A percentile compares a stretch with the other conserved stretches of the same genome.
phyloP scores from a whole-genome alignment of 2,329 filamentous ascomycete genomes.

The Sclerotinia borealis region DNA sequence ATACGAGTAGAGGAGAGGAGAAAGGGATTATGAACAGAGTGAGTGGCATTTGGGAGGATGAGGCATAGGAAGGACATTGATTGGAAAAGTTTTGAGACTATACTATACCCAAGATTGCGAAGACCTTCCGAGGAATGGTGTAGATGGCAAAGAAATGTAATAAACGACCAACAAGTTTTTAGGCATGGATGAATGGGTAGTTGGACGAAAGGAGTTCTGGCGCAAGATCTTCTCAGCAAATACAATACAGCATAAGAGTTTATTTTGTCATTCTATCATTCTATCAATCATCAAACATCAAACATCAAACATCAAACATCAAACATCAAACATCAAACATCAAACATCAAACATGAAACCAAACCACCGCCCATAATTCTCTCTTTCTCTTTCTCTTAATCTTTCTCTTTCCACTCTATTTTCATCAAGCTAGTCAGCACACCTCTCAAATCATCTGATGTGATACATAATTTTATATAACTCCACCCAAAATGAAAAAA shows the following conservation, averaged over 20 bases:
- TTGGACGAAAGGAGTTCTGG: constrained; percentile 4
- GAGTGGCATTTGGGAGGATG: background rate
- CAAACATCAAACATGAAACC: constrained; percentile 9
- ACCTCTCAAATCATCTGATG: constrained; percentile 2
- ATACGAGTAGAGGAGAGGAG: background rate
- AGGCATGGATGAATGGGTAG: background rate
- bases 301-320: constrained; percentile 10
- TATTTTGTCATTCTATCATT: constrained; percentile 5
- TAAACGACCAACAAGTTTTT: background rate
- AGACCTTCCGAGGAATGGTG: background rate
- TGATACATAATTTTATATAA: constrained; percentile 12
- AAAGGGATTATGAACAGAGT: background rate
- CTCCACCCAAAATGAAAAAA: constrained; percentile 4
- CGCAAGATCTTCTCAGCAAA: background rate
- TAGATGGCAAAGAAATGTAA: constrained; percentile 2
- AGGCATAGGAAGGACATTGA: background rate
- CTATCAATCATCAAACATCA: constrained; percentile 10
- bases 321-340: constrained; percentile 9
- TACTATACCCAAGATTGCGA: constrained; percentile 16
- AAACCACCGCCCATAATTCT: background rate
- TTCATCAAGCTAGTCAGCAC: background rate
- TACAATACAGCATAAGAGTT: constrained; percentile 4
- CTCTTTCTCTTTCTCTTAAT: background rate
- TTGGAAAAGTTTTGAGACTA: constrained; percentile 6
- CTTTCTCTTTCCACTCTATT: background rate